Base-by-base conservation (phyloP, 192 early-diverging fungal genomes). In the Ambispora gerdemannii region DNA sequence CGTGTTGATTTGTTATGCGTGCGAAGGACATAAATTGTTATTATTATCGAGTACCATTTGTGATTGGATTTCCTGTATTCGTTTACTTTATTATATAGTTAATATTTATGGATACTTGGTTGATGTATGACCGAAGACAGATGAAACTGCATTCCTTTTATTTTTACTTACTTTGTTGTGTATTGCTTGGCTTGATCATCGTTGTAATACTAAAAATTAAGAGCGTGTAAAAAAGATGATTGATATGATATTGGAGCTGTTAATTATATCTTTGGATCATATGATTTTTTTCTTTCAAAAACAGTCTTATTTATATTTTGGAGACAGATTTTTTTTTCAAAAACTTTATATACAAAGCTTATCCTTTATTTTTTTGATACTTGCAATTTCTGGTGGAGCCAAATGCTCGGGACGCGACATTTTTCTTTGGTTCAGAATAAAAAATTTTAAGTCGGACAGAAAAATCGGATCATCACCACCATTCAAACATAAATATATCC, bases 341-440 rank as follows among this genome's bases (percentile, higher is more conserved):
- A 6, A 22, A 35, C 22, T 34, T 13, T 36, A 36, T 24, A 8
- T n/a, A 7, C 11, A 43, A 2, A 19, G 0, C 35, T 36, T 31
- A 1, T 10, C 38, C 27, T 15, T 33, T 24, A 50, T 64, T 32
- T 2, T 47, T 50, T 35, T 67, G 4, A 50, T 49, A 80, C 80
- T 75, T 88, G 92, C 92, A 43, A 98, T 91, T 84, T 98, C 95
- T 70, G 96, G 94, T 22, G 96, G 96, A 38, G 96, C 95, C 72
- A 89, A 83, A 72, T 98, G 95, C 77, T 98, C 97, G 24, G 97
- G 95, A 47, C 95, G 85, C 22, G 92, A 94, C 94, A 95, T 98
- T 68, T n/a, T n/a, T n/a, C n/a, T n/a, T n/a, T n/a, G n/a, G n/a
- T n/a, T n/a, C n/a, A n/a, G n/a, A n/a, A n/a, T n/a, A n/a, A n/a